Conservation (phyloP, 208 protist species). For the Trypanosoma avium region DNA sequence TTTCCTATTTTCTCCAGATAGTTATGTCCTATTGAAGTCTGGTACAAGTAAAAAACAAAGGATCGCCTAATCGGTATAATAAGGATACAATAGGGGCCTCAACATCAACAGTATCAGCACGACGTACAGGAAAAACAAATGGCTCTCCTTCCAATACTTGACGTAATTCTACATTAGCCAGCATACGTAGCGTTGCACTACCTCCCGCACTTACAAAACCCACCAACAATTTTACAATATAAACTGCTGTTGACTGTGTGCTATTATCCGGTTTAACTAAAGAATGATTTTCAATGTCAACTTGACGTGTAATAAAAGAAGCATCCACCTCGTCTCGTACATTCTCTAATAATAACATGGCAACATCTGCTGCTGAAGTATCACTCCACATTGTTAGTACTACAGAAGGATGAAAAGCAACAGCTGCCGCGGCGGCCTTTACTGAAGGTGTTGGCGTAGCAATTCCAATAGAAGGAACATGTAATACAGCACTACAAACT, state of each 20-base stretch:
- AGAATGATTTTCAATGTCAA: neutral
- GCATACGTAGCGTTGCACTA: constrained; percentile 32
- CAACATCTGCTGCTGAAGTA: constrained; percentile 53
- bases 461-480: constrained; percentile 28
- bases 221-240: constrained; percentile 46
- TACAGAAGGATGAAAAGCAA: constrained; percentile 8
- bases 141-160: constrained; percentile 42
- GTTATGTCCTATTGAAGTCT: constrained; percentile 23
- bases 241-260: constrained; percentile 21
- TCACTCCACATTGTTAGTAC: constrained; percentile 62
- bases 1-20: neutral
- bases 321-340: constrained; percentile 32
- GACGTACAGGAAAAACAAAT: constrained; percentile 36
- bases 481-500: constrained; percentile 35
- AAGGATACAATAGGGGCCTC: constrained; percentile 35
- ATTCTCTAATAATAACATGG: constrained; percentile 27
- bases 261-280: neutral
- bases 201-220: constrained; percentile 45
- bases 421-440: neutral
- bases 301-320: constrained; percentile 9
- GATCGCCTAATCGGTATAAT: constrained; percentile 54
- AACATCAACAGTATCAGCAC: constrained; percentile 27
- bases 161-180: constrained; percentile 52
- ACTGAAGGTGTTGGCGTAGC: neutral
- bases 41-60: constrained; percentile 66